These are phyloP conservation scores for Immersiella caudata DNA, from an alignment of 495 filamentous ascomycete genomes.

Conservation along the genomic window DNA sequence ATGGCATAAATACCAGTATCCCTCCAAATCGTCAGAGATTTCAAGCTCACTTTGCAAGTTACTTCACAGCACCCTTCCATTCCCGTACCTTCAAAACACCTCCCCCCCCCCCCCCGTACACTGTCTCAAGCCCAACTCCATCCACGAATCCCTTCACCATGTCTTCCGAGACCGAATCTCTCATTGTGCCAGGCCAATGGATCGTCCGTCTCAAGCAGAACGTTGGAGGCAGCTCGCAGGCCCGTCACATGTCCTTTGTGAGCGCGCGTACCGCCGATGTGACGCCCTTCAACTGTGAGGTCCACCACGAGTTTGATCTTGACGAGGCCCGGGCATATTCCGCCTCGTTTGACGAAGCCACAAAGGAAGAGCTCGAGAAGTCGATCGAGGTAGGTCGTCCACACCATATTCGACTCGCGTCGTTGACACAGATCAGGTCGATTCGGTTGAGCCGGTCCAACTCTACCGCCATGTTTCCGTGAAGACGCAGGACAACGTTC, in stretches of 20 bases:
- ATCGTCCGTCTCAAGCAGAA: not conserved
- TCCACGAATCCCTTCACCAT: not conserved
- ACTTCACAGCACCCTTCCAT: not conserved
- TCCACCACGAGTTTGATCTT: not conserved
- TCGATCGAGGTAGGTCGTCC: not conserved
- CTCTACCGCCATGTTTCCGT: slow-evolving; percentile 44
- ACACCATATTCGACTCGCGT: not conserved
- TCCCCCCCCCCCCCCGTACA: not conserved
- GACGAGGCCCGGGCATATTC: not conserved
- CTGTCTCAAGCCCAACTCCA: not conserved
- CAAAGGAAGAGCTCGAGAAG: not conserved
- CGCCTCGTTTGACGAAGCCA: not conserved
- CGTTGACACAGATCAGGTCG: slow-evolving; percentile 10
- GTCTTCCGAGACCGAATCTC: not conserved
- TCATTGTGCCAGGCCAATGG: not conserved
- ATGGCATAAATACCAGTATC: not conserved
- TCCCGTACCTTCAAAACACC: not conserved
- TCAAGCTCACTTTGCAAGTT: not conserved
- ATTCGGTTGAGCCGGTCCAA: slow-evolving; percentile 51
- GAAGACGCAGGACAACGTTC: slow-evolving; percentile 50
- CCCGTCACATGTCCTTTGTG: not conserved
- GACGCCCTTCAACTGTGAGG: not conserved
- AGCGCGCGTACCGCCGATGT: not conserved
- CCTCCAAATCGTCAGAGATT: not conserved
- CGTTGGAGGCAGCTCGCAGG: not conserved